A percentile compares a stretch with the other conserved stretches of the same genome.
Evolutionary conservation across 768 basidiomycete species (phyloP).

Genomic region (Amanita thiersii): DNA sequence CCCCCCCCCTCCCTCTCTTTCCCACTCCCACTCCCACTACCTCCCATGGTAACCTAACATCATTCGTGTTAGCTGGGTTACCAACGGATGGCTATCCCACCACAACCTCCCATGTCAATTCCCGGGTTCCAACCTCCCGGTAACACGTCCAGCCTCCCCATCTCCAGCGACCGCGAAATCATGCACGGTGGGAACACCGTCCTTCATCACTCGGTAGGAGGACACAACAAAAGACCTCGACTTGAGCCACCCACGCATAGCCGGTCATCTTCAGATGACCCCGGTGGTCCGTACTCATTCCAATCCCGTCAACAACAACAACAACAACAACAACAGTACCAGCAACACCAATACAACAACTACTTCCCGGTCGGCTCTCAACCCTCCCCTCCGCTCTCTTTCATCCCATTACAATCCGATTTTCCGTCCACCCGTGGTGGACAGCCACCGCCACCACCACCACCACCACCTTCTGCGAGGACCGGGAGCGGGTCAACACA

Average conservation of each 20-base stretch:
- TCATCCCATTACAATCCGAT: conserved; percentile 24
- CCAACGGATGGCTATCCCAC: conserved; percentile 20
- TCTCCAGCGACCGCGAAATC: conserved; percentile 22
- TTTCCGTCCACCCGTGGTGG: conserved; percentile 14
- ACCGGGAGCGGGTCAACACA: too few species aligned
- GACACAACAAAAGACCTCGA: conserved; percentile 18
- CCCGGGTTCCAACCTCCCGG: conserved; percentile 17
- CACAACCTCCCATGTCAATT: conserved; percentile 21
- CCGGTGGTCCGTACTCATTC: conserved; percentile 2
- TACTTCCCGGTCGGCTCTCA: conserved; percentile 20
- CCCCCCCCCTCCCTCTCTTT: too few species aligned
- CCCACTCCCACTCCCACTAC: too few species aligned
- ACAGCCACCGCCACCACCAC: too few species aligned
- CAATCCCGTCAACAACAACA: conserved; percentile 8
- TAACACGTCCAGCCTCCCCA: conserved; percentile 17
- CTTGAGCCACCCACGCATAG: conserved; percentile 14
- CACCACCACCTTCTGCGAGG: too few species aligned
- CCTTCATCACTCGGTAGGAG: conserved; percentile 8
- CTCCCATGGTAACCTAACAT: conserved; percentile 16
- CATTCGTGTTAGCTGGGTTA: conserved; percentile 13
- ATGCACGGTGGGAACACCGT: conserved; percentile 6
- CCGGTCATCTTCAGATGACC: conserved; percentile 21
- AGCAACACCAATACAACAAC: conserved; percentile 17
- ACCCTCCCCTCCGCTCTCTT: conserved; percentile 18
- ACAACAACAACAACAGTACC: conserved; percentile 12